Base-by-base conservation (phyloP, 2,329 filamentous ascomycete genomes). In the Scedosporium minutisporum region DNA sequence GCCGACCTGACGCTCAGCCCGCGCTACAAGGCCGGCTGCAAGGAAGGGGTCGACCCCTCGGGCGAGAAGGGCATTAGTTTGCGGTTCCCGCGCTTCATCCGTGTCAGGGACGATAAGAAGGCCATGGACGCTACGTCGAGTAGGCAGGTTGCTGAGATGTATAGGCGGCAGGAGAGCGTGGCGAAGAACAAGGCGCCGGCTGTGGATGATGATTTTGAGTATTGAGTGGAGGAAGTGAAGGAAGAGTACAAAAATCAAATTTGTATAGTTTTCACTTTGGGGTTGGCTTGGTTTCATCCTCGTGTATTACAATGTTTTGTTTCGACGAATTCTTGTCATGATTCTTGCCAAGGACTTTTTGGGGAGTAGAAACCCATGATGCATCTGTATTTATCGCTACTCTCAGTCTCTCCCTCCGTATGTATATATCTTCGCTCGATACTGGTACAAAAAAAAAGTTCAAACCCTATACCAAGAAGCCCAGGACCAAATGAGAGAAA, bases 141-240 rank as follows among this genome's bases (percentile, higher is more conserved):
- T 65, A 81, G 87, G 60, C 90, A 95, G 76, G 90, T 99, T 59
- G 93, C 92, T 0, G 95, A 97, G 75, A 96, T 99, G 93, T 99
- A 97, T 77, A 82, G 87, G 67, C 93, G 90, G 77, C 95, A 99
- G 78, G 93, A 97, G 79, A 90, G 88, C 68, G 91, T 96, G 60
- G 78, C 85, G 12, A 96, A 95, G 80, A 91, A 80, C 63, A 96
- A 96, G 78, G 90, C 88, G 0, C 90, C 91, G 3, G 82, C 87
- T 58, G 93, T 93, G 62, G 95, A 99, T 79, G 93, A 97, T 77
- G 93, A 97, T 74, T 99, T 97, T 76, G 95, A 99, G 80, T 99
- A 99, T 77, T 99, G 75, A 65, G 25, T 21, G 14, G 44, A 21
- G 57, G 12, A 18, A 3, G 6, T 10, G 63, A 65, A 62, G 10